Percentiles rank a stretch among this genome's conserved stretches.
Conservation (phyloP, 2,329 filamentous ascomycete genomes). For the Fusarium mexicanum region DNA sequence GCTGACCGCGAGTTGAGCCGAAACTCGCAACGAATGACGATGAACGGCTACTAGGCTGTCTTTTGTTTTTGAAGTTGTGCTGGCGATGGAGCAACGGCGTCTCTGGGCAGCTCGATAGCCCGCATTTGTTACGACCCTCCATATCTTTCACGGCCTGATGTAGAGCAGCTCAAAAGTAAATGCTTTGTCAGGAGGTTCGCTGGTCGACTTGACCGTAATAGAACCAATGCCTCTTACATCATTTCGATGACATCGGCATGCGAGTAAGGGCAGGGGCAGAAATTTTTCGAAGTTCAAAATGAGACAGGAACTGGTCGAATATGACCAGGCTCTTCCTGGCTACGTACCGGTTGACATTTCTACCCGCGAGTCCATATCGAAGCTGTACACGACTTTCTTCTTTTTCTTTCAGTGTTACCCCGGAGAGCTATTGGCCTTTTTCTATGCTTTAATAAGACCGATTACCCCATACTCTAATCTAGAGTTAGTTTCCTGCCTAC, state of each 20-base stretch:
- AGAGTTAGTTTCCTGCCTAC: constrained; percentile 45
- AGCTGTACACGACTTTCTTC: constrained; percentile 45
- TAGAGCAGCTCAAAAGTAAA: constrained; percentile 42
- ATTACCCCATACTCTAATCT: constrained; percentile 47
- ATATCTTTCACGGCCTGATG: constrained; percentile 46
- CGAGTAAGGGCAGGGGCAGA: constrained; percentile 35
- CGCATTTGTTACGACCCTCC: constrained; percentile 45
- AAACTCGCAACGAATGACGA: constrained; percentile 95
- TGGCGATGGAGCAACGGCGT: constrained; percentile 49
- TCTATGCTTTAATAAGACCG: constrained; percentile 52
- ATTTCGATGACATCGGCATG: constrained; percentile 33
- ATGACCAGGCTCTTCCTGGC: constrained; percentile 18
- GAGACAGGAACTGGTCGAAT: background rate
- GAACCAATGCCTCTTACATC: constrained; percentile 32
- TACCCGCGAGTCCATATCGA: constrained; percentile 21
- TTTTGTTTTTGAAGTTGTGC: constrained; percentile 44
- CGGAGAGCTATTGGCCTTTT: constrained; percentile 50
- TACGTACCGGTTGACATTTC: background rate
- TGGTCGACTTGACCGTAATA: constrained; percentile 25
- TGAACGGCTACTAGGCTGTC: constrained; percentile 90
- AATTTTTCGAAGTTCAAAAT: constrained; percentile 1
- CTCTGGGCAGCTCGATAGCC: constrained; percentile 45
- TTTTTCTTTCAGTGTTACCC: constrained; percentile 51
- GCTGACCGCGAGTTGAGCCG: constrained; percentile 96
- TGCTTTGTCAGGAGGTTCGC: constrained; percentile 36